These are phyloP conservation scores for Sarcomyxa edulis DNA, from an alignment of 768 basidiomycete genomes.

Conservation along the genomic window DNA sequence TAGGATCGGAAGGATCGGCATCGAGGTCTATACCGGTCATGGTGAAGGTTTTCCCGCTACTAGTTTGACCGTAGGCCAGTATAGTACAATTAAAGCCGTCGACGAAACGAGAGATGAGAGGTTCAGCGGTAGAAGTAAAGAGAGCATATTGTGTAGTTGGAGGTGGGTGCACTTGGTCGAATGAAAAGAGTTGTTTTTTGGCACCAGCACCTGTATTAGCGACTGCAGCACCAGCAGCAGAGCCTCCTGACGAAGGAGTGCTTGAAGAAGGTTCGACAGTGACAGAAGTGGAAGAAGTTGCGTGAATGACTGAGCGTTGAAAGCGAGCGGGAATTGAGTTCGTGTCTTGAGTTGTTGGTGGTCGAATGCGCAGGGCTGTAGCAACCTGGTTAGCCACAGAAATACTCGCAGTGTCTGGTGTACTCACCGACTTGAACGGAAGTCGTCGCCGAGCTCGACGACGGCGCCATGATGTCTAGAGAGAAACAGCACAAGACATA, in stretches of 20 bases:
- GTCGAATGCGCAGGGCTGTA: conserved; percentile 84
- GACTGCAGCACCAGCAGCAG: conserved; percentile 42
- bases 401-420: not conserved
- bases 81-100: conserved; percentile 98
- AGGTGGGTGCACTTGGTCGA: conserved; percentile 93
- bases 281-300: conserved; percentile 68
- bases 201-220: conserved; percentile 37
- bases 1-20: conserved; percentile 74
- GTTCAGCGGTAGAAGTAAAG: conserved; percentile 80
- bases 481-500: too few relatives aligned
- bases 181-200: conserved; percentile 85
- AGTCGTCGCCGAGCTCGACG: conserved; percentile 69
- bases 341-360: conserved; percentile 78
- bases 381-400: conserved; percentile 8
- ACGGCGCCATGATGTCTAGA: conserved; percentile 62
- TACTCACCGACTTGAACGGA: conserved; percentile 92
- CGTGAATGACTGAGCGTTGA: conserved; percentile 84
- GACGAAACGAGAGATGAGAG: conserved; percentile 80
- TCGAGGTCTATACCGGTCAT: conserved; percentile 97
- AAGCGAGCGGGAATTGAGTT: conserved; percentile 89
- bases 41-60: conserved; percentile 94
- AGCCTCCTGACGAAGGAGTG: conserved; percentile 27
- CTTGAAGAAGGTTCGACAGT: conserved; percentile 70
- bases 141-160: conserved; percentile 79
- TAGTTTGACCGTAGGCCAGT: conserved; percentile 96